A percentile compares a stretch with the other conserved stretches of the same genome.
phyloP scores from a whole-genome alignment of 2,329 filamentous ascomycete species.

The Drechslerella stenobrocha region DNA sequence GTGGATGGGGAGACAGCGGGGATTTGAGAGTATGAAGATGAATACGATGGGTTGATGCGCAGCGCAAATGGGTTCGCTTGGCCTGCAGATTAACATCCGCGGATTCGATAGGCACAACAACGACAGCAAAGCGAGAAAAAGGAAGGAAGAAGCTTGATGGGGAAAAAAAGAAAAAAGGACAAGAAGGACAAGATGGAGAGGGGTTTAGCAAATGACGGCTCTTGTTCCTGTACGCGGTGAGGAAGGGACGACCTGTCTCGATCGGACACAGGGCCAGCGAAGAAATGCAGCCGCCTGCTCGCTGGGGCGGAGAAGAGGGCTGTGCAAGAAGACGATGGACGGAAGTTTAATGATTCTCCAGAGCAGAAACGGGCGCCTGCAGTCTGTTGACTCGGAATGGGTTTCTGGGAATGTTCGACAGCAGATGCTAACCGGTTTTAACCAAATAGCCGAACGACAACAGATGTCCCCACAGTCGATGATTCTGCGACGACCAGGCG shows the following conservation, averaged over 20 bases:
- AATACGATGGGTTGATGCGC: constrained; percentile 9
- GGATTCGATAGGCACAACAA: constrained; percentile 19
- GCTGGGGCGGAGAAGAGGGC: constrained; percentile 33
- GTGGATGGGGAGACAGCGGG: constrained; percentile 2
- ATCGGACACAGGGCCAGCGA: constrained; percentile 14
- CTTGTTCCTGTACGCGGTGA: constrained; percentile 27
- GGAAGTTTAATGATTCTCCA: constrained; percentile 22
- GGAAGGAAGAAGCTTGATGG: too few relatives aligned
- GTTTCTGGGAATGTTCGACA: constrained; percentile 31
- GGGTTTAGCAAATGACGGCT: not conserved
- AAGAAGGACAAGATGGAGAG: not conserved
- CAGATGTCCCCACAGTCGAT: not conserved
- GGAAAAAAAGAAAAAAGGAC: constrained; percentile 5
- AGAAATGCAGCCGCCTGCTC: constrained; percentile 5
- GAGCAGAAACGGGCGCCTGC: constrained; percentile 19
- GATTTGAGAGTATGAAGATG: constrained; percentile 14
- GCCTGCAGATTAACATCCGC: constrained; percentile 28
- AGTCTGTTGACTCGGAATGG: constrained; percentile 15
- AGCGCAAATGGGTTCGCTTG: constrained; percentile 29
- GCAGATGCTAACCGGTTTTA: constrained; percentile 39
- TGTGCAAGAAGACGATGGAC: constrained; percentile 43
- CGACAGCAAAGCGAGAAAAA: too few relatives aligned
- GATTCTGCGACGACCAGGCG: constrained; percentile 5
- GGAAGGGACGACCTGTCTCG: constrained; percentile 7
- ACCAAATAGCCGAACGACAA: constrained; percentile 45